Conservation (phyloP, 1,284 basidiomycete species). For the Heterobasidion occidentale region DNA sequence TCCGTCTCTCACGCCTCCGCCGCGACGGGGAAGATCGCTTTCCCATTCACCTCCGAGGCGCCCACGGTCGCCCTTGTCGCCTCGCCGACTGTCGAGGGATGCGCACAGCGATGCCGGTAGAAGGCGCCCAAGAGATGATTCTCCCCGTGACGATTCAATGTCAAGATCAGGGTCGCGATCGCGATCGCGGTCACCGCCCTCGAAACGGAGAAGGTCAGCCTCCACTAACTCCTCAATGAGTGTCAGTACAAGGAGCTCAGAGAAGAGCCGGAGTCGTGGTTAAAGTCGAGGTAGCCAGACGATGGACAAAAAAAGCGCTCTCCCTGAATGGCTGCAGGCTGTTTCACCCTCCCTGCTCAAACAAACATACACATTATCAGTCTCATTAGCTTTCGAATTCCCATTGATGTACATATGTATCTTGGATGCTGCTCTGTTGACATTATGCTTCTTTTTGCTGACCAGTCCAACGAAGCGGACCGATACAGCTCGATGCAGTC, state of each 20-base stretch:
- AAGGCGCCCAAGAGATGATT: neutral
- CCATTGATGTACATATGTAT: too few relatives aligned
- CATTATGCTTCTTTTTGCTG: too few relatives aligned
- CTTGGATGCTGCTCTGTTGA: too few relatives aligned
- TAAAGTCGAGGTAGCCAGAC: neutral
- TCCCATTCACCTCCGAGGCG: slow-evolving; percentile 11
- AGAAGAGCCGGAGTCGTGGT: slow-evolving; percentile 9
- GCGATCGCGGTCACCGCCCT: slow-evolving; percentile 6
- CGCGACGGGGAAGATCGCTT: slow-evolving; percentile 12
- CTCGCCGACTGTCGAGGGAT: neutral
- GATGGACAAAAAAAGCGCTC: neutral
- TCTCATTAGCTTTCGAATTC: too few relatives aligned
- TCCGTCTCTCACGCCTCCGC: slow-evolving; percentile 12
- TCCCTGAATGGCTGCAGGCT: too few relatives aligned
- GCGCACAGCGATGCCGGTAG: neutral
- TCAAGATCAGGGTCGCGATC: neutral
- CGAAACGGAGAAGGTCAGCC: slow-evolving; percentile 3
- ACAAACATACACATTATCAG: too few relatives aligned
- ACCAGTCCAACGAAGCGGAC: too few relatives aligned
- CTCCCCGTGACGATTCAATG: neutral
- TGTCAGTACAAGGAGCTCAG: slow-evolving; percentile 11
- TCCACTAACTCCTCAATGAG: slow-evolving; percentile 14
- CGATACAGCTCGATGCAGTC: too few relatives aligned
- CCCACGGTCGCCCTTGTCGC: slow-evolving; percentile 3
- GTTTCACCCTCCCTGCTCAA: too few relatives aligned